Evolutionary conservation across 169 alveolate species (phyloP).

Genomic region (Plasmodium billcollinsi): DNA sequence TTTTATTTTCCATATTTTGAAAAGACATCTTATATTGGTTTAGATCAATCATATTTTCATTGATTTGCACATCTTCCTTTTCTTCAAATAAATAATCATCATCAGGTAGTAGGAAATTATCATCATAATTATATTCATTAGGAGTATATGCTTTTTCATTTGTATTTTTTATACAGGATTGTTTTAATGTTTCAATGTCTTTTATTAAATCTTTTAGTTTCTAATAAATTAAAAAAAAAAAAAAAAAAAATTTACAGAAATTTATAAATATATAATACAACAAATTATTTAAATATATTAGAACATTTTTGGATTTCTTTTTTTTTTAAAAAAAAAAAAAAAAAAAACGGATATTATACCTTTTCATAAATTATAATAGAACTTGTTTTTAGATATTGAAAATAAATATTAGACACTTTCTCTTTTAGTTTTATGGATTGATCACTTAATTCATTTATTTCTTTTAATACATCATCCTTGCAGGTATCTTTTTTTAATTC

Average conservation of each 20-base stretch:
- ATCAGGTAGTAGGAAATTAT: constrained; percentile 49
- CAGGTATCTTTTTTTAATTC: constrained; percentile 3
- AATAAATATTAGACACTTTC: constrained; percentile 30
- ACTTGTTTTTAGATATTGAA: constrained; percentile 64
- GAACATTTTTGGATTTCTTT: constrained; percentile 45
- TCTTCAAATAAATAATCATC: constrained; percentile 18
- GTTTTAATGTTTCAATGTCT: constrained; percentile 62
- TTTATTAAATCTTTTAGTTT: constrained; percentile 69
- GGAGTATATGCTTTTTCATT: constrained; percentile 11
- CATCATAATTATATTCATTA: constrained; percentile 12
- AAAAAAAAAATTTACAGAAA: not conserved
- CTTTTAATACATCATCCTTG: constrained; percentile 20
- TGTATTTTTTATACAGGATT: constrained; percentile 26
- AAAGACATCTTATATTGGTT: constrained; percentile 53
- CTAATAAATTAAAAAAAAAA: constrained; percentile 1
- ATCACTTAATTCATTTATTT: constrained; percentile 46
- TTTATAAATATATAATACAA: too few species aligned
- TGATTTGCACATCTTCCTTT: constrained; percentile 11
- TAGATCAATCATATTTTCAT: constrained; percentile 15
- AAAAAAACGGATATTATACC: constrained; percentile 9
- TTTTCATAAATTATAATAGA: constrained; percentile 62
- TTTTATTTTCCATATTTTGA: constrained; percentile 47
- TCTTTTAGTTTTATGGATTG: constrained; percentile 41
- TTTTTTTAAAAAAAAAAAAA: not conserved
- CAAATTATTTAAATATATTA: not conserved